Base-by-base conservation (phyloP, 2,329 filamentous ascomycete species). In the Talaromyces albobiverticillius region DNA sequence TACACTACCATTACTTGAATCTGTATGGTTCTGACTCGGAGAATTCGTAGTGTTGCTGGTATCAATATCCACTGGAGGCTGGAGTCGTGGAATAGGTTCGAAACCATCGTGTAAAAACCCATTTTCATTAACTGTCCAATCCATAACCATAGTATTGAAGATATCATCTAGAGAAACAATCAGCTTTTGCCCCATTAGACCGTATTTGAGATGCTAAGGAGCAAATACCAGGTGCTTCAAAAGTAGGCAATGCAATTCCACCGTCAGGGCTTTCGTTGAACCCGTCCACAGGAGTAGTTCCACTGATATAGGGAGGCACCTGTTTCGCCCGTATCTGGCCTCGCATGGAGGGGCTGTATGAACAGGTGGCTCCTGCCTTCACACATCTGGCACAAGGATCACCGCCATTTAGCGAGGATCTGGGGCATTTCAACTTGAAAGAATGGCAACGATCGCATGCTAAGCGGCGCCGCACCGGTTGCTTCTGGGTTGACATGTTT, bases 391-490 rank as follows among this genome's bases (percentile, higher is more conserved):
- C 46, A 26, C 52, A 54, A 3, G 25, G 34, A 16, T 48, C 52
- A 6, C 47, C 46, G 11, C 18, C 41, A 10, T 29, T 20, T 4
- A 34, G 11, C 5, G 52, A 25, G 5, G 52, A 34, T 13, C 52
- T 29, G 20, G 52, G 40, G 34, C 52, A 54, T 38, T 54, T 54
- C 20, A 54, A 13, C n/a, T 54, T 54, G 22, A 50, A 54, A 4
- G 52, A 49, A 41, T 54, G 52, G 40, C 52, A 54, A 18, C 52
- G 38, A 45, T 54, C 52, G 23, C 52, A 54, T 16, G 52, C 52
- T 34, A 54, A 41, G 18, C 52, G 52, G n/a, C 46, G 52, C 11
- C 52, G 52, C 26, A 53, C 18, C 4, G 29, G 23, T 3, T 25
- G 20, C 13, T 42, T 43, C 26, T 41, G 26, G 22, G 22, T 54